A percentile compares a stretch with the other conserved stretches of the same genome.
Conservation (phyloP, 805 yeast genomes). For the Candida ficus region DNA sequence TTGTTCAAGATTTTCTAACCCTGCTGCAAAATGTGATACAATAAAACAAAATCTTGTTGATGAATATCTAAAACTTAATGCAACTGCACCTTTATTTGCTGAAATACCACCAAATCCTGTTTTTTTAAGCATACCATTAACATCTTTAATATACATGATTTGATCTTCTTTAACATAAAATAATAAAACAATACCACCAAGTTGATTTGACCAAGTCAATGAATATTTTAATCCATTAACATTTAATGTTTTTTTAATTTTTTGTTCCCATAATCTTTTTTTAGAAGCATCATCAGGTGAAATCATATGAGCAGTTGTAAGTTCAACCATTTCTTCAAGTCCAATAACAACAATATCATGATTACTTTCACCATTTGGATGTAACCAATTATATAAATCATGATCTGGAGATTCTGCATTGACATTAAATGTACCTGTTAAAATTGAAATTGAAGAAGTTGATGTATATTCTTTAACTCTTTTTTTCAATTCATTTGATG, state of each 20-base stretch:
- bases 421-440: conserved; percentile 83
- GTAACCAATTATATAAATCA: conserved; percentile 72
- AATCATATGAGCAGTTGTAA: conserved; percentile 78
- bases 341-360: conserved; percentile 79
- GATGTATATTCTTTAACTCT: conserved; percentile 51
- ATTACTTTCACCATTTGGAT: conserved; percentile 37
- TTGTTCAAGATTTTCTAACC: conserved; percentile 72
- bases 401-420: conserved; percentile 60
- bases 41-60: conserved; percentile 73
- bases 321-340: conserved; percentile 83
- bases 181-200: conserved; percentile 79
- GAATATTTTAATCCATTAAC: conserved; percentile 34
- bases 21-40: conserved; percentile 91
- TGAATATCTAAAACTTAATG: conserved; percentile 59
- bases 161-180: conserved; percentile 58
- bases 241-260: conserved; percentile 45
- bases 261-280: conserved; percentile 60
- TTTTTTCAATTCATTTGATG: conserved; percentile 57
- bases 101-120: conserved; percentile 95
- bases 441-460: conserved; percentile 54
- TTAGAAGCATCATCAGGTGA: conserved; percentile 64
- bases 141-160: conserved; percentile 46
- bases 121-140: conserved; percentile 73
- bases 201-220: conserved; percentile 67
- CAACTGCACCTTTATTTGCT: conserved; percentile 75